Evolutionary conservation across 768 basidiomycete genomes (phyloP), one percentile per base, ranked within the genome.

Genomic region (Leucocoprinus birnbaumii): DNA sequence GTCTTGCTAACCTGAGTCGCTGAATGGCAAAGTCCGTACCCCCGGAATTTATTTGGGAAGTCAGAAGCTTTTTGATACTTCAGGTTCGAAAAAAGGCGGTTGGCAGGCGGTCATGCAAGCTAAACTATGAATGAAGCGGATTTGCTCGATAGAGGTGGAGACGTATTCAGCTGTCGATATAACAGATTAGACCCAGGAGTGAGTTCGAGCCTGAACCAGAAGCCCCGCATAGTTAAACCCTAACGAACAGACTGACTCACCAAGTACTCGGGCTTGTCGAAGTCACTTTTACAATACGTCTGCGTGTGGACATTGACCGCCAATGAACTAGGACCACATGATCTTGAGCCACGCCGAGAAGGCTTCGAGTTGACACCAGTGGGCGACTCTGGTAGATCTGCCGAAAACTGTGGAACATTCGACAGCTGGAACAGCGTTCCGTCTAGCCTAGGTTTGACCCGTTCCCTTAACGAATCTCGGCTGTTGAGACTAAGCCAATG

Each of bases 381-480:
- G 11, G 31, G 19, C 60, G 52, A 37, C 16, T 48, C 43, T 46
- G 47, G 65, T 62, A 5, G 31, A 11, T 48, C 61, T 66, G 13
- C 62, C 63, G 53, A 68, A 68, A 21, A 64, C 63, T 42, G 72
- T 68, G 53, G 53, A 13, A 48, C 14, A 2, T 48, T 22, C 26
- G 53, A 55, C 14, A 74, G 60, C 27, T 74, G 71, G 7, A 74
- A 59, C 57, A 75, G 73, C 7, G 71, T 70, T 31, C 63, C 63
- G 22, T 69, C 66, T 5, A 31, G 31, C 45, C 63, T 60, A 16
- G 67, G 66, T 3, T 65, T 59, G 0, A 65, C 71, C 54, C 71
- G 72, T 52, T 76, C 76, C 21, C 77, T 73, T n/a, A 79, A 65
- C 14, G 69, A 72, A 31, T 74, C 75, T 11, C 78, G 72, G 62